Conservation (phyloP, 129 eudicot genomes). For the Centella asiatica region DNA sequence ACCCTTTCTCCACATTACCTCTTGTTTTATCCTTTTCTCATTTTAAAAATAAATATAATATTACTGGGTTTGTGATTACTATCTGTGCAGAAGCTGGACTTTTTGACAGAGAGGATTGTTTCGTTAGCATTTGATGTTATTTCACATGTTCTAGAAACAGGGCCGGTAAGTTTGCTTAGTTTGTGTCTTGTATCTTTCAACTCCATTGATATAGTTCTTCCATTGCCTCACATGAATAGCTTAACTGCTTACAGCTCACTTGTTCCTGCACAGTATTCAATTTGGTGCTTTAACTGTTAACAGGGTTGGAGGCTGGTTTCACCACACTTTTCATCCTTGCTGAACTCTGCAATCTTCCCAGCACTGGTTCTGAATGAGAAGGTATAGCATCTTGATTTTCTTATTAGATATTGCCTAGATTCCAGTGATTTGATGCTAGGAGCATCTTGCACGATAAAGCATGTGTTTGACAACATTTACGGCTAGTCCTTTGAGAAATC, state of each 20-base stretch:
- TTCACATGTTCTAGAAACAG: slow-evolving; percentile 76
- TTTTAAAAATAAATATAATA: slow-evolving; percentile 3
- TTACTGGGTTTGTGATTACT: slow-evolving; percentile 13
- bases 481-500: neutral
- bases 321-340: slow-evolving; percentile 66
- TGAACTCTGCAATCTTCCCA: slow-evolving; percentile 59
- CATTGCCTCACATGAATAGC: neutral
- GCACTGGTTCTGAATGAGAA: slow-evolving; percentile 59
- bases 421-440: neutral
- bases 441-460: slow-evolving; percentile 4
- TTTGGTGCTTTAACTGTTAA: neutral
- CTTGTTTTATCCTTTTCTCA: neutral
- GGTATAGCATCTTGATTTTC: slow-evolving; percentile 23
- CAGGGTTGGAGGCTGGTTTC: slow-evolving; percentile 90
- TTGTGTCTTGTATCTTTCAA: neutral
- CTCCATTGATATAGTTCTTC: neutral
- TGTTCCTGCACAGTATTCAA: neutral
- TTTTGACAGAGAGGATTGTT: slow-evolving; percentile 47
- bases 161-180: slow-evolving; percentile 48
- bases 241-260: neutral
- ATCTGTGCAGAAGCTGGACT: slow-evolving; percentile 56
- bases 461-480: neutral
- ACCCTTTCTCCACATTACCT: slow-evolving; percentile 4
- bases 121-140: slow-evolving; percentile 70
- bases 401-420: neutral